Evolutionary conservation across 768 basidiomycete species (phyloP).

Genomic region (Hemileccinum rubropunctum): DNA sequence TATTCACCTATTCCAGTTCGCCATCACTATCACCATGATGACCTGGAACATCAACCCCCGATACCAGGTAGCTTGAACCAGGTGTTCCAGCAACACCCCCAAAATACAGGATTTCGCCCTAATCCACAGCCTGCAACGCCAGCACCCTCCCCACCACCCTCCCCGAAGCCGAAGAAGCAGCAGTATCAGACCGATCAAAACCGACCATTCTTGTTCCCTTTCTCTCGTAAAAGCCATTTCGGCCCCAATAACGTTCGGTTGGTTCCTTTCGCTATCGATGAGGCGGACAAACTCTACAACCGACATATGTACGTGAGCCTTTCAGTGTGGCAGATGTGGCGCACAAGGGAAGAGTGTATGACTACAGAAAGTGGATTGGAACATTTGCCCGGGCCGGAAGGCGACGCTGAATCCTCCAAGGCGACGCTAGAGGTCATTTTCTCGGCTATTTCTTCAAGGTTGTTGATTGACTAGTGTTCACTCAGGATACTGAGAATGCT

Average conservation of each 20-base stretch:
- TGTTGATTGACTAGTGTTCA: conserved; percentile 1
- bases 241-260: conserved; percentile 55
- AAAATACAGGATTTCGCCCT: conserved; percentile 28
- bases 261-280: conserved; percentile 95
- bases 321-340: conserved; percentile 91
- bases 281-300: conserved; percentile 88
- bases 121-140: conserved; percentile 81
- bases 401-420: conserved; percentile 51
- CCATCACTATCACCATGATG: conserved; percentile 91
- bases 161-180: conserved; percentile 94
- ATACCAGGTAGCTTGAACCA: conserved; percentile 35
- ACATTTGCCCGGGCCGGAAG: conserved; percentile 67
- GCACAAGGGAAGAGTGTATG: conserved; percentile 93
- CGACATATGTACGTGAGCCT: conserved; percentile 89
- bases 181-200: conserved; percentile 97
- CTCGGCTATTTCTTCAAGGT: background rate
- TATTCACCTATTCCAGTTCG: conserved; percentile 92
- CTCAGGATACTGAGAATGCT: conserved; percentile 54
- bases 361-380: conserved; percentile 90
- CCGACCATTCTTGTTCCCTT: conserved; percentile 93
- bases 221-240: conserved; percentile 60
- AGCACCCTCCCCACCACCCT: conserved; percentile 81
- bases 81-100: conserved; percentile 34
- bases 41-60: conserved; percentile 51
- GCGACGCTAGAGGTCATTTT: conserved; percentile 40